Conservation (phyloP, 495 filamentous ascomycete genomes). For the Usnea hakonensis region DNA sequence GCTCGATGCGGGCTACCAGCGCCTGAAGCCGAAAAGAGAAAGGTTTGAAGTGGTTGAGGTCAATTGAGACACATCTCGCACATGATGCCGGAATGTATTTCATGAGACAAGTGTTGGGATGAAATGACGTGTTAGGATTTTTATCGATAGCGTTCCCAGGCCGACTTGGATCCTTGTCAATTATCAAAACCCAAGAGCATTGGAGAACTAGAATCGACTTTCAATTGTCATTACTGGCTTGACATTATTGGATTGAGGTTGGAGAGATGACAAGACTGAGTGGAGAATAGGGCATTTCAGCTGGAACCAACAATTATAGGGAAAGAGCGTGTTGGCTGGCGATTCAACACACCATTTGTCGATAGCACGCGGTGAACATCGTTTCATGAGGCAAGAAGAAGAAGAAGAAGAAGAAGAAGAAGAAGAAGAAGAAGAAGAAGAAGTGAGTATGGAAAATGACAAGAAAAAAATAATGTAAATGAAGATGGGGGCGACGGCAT, state of each 20-base stretch:
- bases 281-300: conserved; percentile 8
- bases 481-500: not conserved
- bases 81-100: not conserved
- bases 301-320: conserved; percentile 1
- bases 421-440: not conserved
- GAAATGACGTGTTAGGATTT: not conserved
- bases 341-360: not conserved
- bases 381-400: not conserved
- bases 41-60: not conserved
- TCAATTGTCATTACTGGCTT: not conserved
- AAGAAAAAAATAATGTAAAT: too few relatives aligned
- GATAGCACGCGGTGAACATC: too few relatives aligned
- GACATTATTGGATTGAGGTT: not conserved
- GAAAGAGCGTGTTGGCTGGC: not conserved
- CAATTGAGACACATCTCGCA: not conserved
- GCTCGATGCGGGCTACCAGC: not conserved
- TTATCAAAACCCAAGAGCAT: not conserved
- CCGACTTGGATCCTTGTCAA: not conserved
- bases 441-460: not conserved
- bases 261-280: not conserved
- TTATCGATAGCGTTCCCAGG: not conserved
- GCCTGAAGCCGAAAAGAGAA: not conserved
- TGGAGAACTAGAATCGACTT: not conserved
- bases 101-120: not conserved
- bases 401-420: not conserved